Conservation (phyloP, 257 asterid species). For the Handroanthus guayacan region DNA sequence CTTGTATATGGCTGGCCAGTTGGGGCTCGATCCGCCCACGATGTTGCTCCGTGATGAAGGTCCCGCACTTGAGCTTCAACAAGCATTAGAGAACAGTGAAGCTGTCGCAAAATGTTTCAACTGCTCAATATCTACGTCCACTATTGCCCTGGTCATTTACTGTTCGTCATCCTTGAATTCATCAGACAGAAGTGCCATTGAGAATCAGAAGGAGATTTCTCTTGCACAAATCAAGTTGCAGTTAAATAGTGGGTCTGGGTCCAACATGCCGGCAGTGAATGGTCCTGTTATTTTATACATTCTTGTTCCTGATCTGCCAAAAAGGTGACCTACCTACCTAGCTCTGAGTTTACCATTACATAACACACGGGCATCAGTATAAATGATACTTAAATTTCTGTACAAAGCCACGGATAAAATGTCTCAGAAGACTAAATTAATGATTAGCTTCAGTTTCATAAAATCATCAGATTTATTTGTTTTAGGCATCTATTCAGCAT, state of each 20-base stretch:
- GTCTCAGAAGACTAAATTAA: conserved; percentile 2
- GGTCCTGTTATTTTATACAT: conserved; percentile 69
- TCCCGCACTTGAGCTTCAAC: conserved; percentile 70
- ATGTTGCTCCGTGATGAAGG: conserved; percentile 79
- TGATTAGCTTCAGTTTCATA: neutral
- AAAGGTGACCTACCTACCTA: conserved; percentile 59
- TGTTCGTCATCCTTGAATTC: conserved; percentile 66
- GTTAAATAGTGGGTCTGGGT: conserved; percentile 48
- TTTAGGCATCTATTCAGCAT: conserved; percentile 12
- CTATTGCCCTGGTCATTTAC: conserved; percentile 69
- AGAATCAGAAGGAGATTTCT: conserved; percentile 55
- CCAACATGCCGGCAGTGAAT: conserved; percentile 42
- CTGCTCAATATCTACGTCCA: conserved; percentile 70
- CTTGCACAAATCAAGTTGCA: conserved; percentile 63
- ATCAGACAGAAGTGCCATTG: conserved; percentile 64
- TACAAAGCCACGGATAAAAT: neutral
- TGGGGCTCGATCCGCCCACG: conserved; percentile 95
- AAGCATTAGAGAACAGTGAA: conserved; percentile 76
- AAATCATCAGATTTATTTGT: neutral
- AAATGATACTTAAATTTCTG: neutral
- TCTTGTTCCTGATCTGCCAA: conserved; percentile 97
- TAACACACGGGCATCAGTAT: conserved; percentile 12
- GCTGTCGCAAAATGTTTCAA: conserved; percentile 82
- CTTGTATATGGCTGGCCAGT: conserved; percentile 94
- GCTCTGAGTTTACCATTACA: conserved; percentile 20